Base-by-base conservation (phyloP, 2,329 filamentous ascomycete genomes). In the Neonectria neomacrospora region DNA sequence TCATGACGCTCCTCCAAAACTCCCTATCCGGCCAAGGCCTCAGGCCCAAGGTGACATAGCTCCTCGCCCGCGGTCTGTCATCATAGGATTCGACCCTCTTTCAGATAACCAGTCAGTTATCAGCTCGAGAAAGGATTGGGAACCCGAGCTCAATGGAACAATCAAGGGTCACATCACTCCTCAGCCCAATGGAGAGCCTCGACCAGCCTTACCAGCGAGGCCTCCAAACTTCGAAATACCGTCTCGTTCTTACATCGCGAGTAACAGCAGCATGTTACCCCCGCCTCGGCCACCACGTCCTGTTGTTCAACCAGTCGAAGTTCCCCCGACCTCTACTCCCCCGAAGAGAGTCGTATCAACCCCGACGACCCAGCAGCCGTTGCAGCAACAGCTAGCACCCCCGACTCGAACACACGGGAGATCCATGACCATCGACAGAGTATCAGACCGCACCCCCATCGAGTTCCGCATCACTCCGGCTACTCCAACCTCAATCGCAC, bases 11-110 rank as follows among this genome's bases (percentile, higher is more conserved):
- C 83, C 83, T 8, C 85, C 86, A 1, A 79, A 78, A 58, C 80
- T 85, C 47, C 85, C 80, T 18, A 80, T 76, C 7, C 80, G 85
- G 12, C 85, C 84, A 48, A 85, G 85, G 30, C 86, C 86, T 2
- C 74, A 71, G 10, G 67, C 66, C 1, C 70, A 73, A 6, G 71
- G 62, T 30, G 71, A 74, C 22, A 63, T 60, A 4, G 59, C 66
- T 1, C 64, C 59, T 18, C 73, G 70, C 14, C 65, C 72, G 10
- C 70, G 66, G 16, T 67, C 70, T 14, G 54, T 68, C 9, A 48
- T 73, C 11, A 61, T 65, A 11, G 66, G 64, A 1, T 67, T 86
- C 81, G 85, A 88, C 3, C 83, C 85, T 2, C 85, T 85, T 3
- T 84, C 85, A 1, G 67, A 83, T 5, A 87, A 88, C 68, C 84